A percentile compares a stretch with the other conserved stretches of the same genome.
phyloP scores from a whole-genome alignment of 1,284 basidiomycete species.

The Moesziomyces sp. region DNA sequence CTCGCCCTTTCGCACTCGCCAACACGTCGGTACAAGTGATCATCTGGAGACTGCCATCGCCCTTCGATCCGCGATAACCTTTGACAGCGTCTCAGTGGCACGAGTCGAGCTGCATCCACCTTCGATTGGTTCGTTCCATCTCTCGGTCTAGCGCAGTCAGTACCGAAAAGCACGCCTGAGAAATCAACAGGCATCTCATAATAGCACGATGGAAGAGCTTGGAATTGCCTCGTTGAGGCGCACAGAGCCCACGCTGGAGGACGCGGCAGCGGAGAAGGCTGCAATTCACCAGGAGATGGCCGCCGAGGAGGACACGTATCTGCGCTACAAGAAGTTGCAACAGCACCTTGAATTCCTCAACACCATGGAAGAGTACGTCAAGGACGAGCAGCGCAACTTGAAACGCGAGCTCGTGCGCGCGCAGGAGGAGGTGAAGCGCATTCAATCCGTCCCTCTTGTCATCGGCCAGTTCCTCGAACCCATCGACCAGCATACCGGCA shows the following conservation, averaged over 20 bases:
- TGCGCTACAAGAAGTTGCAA: slow-evolving; percentile 66
- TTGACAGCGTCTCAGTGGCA: neutral
- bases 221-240: slow-evolving; percentile 56
- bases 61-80: neutral
- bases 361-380: slow-evolving; percentile 80
- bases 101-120: neutral
- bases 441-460: slow-evolving; percentile 98
- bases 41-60: neutral
- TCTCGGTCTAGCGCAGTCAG: too few species aligned
- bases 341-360: slow-evolving; percentile 67
- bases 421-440: slow-evolving; percentile 99
- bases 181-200: neutral
- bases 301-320: slow-evolving; percentile 62
- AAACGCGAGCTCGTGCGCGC: slow-evolving; percentile 97
- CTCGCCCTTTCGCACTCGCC: neutral
- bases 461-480: slow-evolving; percentile 99
- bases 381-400: slow-evolving; percentile 97
- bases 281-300: slow-evolving; percentile 57
- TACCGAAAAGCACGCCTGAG: too few species aligned
- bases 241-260: slow-evolving; percentile 56
- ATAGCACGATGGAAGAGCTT: slow-evolving; percentile 60
- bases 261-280: slow-evolving; percentile 59
- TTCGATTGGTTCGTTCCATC: too few species aligned
- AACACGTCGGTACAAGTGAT: neutral
- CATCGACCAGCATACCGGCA: slow-evolving; percentile 96